These are phyloP conservation scores for Bipolaris zeicola DNA, from an alignment of 2,329 filamentous ascomycete genomes.

Conservation along the genomic window DNA sequence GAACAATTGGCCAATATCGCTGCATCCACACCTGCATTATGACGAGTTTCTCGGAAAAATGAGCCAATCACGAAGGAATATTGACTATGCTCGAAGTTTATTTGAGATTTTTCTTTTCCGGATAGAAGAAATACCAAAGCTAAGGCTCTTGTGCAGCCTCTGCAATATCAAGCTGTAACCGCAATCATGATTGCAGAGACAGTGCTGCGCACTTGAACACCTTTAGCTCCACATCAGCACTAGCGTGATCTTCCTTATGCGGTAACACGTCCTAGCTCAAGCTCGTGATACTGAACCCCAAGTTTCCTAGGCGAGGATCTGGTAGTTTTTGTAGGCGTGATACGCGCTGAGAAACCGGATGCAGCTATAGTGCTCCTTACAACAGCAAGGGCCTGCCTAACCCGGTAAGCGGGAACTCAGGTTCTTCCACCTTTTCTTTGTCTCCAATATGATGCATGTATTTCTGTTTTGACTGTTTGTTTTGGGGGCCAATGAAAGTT, in stretches of 20 bases:
- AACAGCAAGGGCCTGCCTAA: not conserved
- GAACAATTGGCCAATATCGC: no score
- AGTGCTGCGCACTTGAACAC: not conserved
- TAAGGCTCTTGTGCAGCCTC: not conserved
- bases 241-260: not conserved
- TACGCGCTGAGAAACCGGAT: not conserved
- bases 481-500: not conserved
- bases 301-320: not conserved
- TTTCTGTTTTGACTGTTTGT: not conserved
- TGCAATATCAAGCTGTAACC: not conserved
- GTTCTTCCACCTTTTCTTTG: conserved; percentile 3
- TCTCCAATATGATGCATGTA: not conserved
- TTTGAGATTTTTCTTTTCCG: not conserved
- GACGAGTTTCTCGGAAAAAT: not conserved
- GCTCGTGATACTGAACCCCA: not conserved
- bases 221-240: not conserved
- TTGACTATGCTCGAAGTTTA: not conserved
- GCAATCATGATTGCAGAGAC: not conserved
- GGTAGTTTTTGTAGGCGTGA: not conserved
- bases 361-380: not conserved
- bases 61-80: not conserved
- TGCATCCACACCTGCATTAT: no score
- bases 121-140: not conserved
- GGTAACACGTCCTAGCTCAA: not conserved
- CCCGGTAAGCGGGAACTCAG: not conserved